Evolutionary conservation across 805 yeast genomes (phyloP).

Genomic region (Candida coquimbonensis): DNA sequence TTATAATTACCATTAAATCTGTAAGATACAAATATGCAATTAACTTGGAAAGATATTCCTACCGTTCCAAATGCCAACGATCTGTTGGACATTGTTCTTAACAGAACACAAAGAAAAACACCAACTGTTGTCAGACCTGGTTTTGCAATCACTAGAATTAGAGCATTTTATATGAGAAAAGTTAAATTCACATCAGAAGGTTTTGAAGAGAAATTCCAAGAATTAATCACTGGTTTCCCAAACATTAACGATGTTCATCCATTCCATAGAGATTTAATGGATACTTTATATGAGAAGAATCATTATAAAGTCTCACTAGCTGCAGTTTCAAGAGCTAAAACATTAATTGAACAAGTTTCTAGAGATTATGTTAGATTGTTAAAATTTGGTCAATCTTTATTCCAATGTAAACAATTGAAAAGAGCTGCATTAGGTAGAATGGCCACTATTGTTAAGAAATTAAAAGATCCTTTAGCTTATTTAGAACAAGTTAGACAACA

Average conservation of each 20-base stretch:
- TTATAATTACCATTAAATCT: background rate
- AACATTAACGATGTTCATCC: constrained; percentile 97
- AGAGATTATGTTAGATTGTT: constrained; percentile 91
- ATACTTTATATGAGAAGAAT: constrained; percentile 94
- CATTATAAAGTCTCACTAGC: constrained; percentile 97
- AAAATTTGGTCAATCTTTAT: constrained; percentile 95
- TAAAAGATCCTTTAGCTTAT: constrained; percentile 89
- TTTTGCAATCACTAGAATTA: constrained; percentile 89
- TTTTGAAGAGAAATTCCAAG: constrained; percentile 85
- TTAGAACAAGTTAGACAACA: constrained; percentile 99
- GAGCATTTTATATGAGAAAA: constrained; percentile 97
- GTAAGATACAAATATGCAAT: constrained; percentile 58
- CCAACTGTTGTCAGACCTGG: constrained; percentile 99
- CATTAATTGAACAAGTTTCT: constrained; percentile 90
- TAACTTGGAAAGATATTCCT: constrained; percentile 97
- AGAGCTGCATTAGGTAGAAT: constrained; percentile 99
- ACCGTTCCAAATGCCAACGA: constrained; percentile 90
- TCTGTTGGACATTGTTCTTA: constrained; percentile 90
- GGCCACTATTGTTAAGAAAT: constrained; percentile 95
- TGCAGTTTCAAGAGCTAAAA: constrained; percentile 88
- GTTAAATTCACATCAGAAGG: constrained; percentile 96
- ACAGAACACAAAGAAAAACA: constrained; percentile 97
- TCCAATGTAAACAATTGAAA: constrained; percentile 97
- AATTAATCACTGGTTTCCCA: constrained; percentile 83
- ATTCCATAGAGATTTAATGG: constrained; percentile 96